Conservation (phyloP, 352 stramenopile genomes). For the Globisporangium okanoganense region DNA sequence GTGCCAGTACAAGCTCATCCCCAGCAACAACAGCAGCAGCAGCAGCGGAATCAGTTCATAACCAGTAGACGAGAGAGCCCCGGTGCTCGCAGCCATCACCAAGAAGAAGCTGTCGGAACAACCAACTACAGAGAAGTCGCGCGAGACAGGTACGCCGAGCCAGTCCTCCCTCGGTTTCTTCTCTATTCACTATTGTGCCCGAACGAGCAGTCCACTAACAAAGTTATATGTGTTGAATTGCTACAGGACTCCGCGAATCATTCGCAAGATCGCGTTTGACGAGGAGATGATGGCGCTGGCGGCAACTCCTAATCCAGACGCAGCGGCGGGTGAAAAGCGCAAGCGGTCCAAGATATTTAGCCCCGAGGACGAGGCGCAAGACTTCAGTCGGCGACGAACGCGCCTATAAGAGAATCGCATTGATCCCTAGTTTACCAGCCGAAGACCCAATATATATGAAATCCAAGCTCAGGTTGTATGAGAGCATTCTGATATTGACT, state of each 20-base stretch:
- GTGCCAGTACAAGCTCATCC: not conserved
- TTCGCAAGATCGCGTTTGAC: constrained; percentile 37
- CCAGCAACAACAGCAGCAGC: not conserved
- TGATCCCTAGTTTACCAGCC: not conserved
- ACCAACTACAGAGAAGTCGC: constrained; percentile 12
- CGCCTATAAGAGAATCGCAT: not conserved
- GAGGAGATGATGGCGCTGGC: constrained; percentile 41
- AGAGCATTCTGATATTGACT: not conserved
- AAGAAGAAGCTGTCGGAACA: not conserved
- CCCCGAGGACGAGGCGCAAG: constrained; percentile 23
- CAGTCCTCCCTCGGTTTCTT: not conserved
- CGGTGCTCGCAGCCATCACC: not conserved
- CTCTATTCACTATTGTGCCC: not conserved
- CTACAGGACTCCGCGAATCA: constrained; percentile 28
- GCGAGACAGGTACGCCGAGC: constrained; percentile 3
- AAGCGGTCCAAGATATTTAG: constrained; percentile 29
- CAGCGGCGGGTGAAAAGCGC: constrained; percentile 23
- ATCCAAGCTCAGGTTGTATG: not conserved
- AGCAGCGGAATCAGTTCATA: constrained; percentile 8
- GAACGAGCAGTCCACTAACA: not conserved
- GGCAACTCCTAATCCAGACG: constrained; percentile 13
- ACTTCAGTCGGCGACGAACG: constrained; percentile 17
- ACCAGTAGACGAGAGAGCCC: constrained; percentile 3
- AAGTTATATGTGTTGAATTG: not conserved
- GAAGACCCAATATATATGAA: not conserved